These are phyloP conservation scores for Fusarium buxicola DNA, from an alignment of 2,329 filamentous ascomycete species.

Conservation along the genomic window DNA sequence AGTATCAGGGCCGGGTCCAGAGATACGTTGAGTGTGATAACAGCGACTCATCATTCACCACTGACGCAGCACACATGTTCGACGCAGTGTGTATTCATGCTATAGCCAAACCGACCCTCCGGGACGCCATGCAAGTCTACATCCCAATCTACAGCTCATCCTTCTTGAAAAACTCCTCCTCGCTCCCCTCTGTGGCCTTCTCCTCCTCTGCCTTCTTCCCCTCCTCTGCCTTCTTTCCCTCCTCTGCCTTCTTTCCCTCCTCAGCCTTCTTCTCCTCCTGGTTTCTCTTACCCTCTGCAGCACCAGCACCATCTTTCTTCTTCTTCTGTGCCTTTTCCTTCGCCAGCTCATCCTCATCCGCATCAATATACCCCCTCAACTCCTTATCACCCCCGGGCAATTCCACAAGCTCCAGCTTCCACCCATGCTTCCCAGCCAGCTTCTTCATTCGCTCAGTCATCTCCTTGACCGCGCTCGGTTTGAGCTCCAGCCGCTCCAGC, in stretches of 20 bases:
- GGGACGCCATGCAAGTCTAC: constrained; percentile 26
- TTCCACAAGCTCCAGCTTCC: constrained; percentile 85
- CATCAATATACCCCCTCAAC: constrained; percentile 76
- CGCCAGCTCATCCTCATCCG: constrained; percentile 56
- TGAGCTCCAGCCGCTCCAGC: constrained; percentile 74
- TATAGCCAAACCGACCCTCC: constrained; percentile 1
- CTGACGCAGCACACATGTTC: too few species aligned
- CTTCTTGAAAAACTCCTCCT: constrained; percentile 65
- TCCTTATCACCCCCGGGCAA: constrained; percentile 67
- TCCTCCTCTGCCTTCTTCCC: constrained; percentile 40
- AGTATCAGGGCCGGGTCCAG: too few species aligned
- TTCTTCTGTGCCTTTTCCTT: constrained; percentile 39
- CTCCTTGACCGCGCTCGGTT: constrained; percentile 74
- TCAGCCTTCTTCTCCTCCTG: constrained; percentile 49
- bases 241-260: constrained; percentile 33
- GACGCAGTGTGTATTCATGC: constrained; percentile 11
- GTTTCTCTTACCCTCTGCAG: constrained; percentile 12
- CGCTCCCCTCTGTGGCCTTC: constrained; percentile 54
- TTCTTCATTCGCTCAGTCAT: constrained; percentile 76
- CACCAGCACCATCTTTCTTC: constrained; percentile 19
- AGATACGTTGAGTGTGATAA: too few species aligned
- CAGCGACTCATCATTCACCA: too few species aligned
- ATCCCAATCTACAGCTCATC: constrained; percentile 50
- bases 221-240: constrained; percentile 24
- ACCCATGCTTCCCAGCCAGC: constrained; percentile 76